Conservation (phyloP, 257 asterid species). For the Anisodus acutangulus region DNA sequence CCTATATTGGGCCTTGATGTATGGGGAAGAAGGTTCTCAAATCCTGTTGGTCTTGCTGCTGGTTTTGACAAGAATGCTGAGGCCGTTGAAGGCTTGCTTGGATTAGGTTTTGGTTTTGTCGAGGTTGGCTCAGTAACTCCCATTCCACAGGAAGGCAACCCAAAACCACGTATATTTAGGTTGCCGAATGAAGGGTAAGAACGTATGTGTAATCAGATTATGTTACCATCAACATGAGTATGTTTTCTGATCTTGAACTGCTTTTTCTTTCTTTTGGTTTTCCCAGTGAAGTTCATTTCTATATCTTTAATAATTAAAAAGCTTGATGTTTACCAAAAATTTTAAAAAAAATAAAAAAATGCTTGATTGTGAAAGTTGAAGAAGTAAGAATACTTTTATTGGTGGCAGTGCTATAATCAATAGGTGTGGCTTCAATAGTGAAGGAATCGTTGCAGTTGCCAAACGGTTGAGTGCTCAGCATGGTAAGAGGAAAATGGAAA, state of each 20-base stretch:
- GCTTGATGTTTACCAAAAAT: neutral
- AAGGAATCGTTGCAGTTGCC: slow-evolving; percentile 97
- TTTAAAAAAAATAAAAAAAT: neutral
- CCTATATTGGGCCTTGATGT: slow-evolving; percentile 66
- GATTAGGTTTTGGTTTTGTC: slow-evolving; percentile 94
- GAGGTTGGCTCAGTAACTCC: slow-evolving; percentile 99
- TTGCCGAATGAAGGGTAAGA: slow-evolving; percentile 75
- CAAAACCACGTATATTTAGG: slow-evolving; percentile 98
- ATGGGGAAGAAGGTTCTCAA: slow-evolving; percentile 98
- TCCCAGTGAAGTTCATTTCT: neutral
- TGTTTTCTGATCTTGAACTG: slow-evolving; percentile 12
- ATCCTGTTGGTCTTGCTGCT: slow-evolving; percentile 96
- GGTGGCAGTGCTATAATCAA: slow-evolving; percentile 85
- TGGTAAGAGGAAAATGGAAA: slow-evolving; percentile 94
- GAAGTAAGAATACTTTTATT: slow-evolving; percentile 23
- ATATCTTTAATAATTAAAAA: neutral
- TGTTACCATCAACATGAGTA: neutral
- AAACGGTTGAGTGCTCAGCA: slow-evolving; percentile 95
- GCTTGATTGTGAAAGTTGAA: neutral
- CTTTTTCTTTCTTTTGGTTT: neutral
- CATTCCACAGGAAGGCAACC: slow-evolving; percentile 94
- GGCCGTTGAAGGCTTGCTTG: slow-evolving; percentile 96
- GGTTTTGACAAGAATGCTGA: slow-evolving; percentile 99
- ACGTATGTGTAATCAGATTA: slow-evolving; percentile 20
- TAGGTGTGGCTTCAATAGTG: slow-evolving; percentile 98